Evolutionary conservation across 768 basidiomycete genomes (phyloP).

Genomic region (Hydnomerulius pinastri): DNA sequence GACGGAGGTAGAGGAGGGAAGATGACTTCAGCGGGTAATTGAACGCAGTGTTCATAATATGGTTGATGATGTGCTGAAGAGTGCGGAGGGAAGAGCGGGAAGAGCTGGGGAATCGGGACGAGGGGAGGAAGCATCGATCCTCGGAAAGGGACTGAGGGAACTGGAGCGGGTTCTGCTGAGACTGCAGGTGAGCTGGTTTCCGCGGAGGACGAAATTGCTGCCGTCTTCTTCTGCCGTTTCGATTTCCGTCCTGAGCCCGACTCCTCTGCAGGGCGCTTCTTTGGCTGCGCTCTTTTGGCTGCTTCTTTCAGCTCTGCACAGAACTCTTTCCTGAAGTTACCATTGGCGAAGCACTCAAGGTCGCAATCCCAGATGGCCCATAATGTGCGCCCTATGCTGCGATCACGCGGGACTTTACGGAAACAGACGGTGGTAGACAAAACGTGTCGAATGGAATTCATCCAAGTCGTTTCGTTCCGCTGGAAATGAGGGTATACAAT

Average conservation of each 20-base stretch:
- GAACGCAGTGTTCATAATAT: constrained; percentile 65
- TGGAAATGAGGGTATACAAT: constrained; percentile 93
- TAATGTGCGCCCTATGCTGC: constrained; percentile 76
- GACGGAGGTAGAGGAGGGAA: constrained; percentile 72
- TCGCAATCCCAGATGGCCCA: constrained; percentile 90
- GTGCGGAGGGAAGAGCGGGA: constrained; percentile 51
- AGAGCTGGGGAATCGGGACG: constrained; percentile 24
- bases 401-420: constrained; percentile 79
- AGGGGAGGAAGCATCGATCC: constrained; percentile 23
- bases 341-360: constrained; percentile 78
- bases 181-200: constrained; percentile 24
- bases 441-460: constrained; percentile 97
- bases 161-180: constrained; percentile 19
- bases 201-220: constrained; percentile 19
- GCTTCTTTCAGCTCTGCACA: constrained; percentile 41
- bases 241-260: constrained; percentile 40
- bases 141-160: constrained; percentile 8
- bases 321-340: constrained; percentile 73
- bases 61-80: constrained; percentile 70
- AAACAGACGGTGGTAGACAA: constrained; percentile 91
- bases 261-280: constrained; percentile 44
- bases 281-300: constrained; percentile 31
- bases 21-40: constrained; percentile 62
- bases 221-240: constrained; percentile 48
- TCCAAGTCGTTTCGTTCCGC: constrained; percentile 93